Base-by-base conservation (phyloP, 176 grass and related monocot species). In the Saccharum spontaneum region DNA sequence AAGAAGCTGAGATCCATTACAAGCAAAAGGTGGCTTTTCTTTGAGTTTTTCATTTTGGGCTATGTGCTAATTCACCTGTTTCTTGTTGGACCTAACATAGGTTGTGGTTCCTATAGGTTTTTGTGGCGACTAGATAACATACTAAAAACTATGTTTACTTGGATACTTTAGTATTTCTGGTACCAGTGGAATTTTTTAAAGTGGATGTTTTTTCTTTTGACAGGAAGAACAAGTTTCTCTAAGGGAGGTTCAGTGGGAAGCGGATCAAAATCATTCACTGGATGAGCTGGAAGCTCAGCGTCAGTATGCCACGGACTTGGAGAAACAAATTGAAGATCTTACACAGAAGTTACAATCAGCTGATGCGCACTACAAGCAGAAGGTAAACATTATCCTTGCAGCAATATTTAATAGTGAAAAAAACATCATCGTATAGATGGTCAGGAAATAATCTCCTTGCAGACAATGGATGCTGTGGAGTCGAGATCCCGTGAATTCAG, bases 11-110 rank as follows among this genome's bases (percentile, higher is more conserved):
- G 79, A 88, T 75, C 65, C 81, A 4, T 75, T 81, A 67, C 73
- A 86, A 90, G 83, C 71, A 90, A 18, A 92, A 92, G 92, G 92
- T 92, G 63, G 23, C 60, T 13, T 74, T 73, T 80, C 57, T 80
- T 26, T 22, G 49, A 68, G 28, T 74, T 28, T 22, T 10, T 46
- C 41, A 54, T 76, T 69, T 80, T 76, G 48, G 40, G 49, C 23
- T 78, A 15, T 18, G 62, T 86, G 61, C 20, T 79, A 79, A 30
- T 79, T 87, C 73, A 74, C 55, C 8, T n/a, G 55, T 30, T 28
- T 13, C 15, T 16, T 78, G 45, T 72, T 82, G 45, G 55, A 57
- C 69, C 31, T 59, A 49, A 73, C 8, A 43, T 22, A 49, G 15
- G 3, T 36, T 71, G 10, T 74, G 10, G 12, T 17, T 43, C 46